Conservation (phyloP, 2,329 filamentous ascomycete species). For the Xylaria sp. region DNA sequence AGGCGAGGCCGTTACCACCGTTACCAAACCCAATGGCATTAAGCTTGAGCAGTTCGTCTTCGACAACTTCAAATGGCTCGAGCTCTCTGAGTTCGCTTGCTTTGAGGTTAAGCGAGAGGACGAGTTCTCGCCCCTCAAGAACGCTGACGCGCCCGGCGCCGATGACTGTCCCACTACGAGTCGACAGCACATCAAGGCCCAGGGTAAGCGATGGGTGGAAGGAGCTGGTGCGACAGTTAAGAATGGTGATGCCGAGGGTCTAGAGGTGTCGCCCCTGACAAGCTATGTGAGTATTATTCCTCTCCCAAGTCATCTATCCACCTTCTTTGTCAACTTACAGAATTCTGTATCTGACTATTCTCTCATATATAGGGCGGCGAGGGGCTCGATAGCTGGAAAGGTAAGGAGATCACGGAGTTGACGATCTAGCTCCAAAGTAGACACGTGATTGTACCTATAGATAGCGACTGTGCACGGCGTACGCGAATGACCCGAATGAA, state of each 20-base stretch:
- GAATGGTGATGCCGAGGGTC: slow-evolving; percentile 67
- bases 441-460: slow-evolving; percentile 5
- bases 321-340: not conserved
- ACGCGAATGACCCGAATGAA: slow-evolving; percentile 33
- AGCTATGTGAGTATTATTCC: slow-evolving; percentile 82
- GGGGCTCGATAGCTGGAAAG: slow-evolving; percentile 67
- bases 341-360: slow-evolving; percentile 11
- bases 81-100: slow-evolving; percentile 89
- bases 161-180: slow-evolving; percentile 92
- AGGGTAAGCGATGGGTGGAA: slow-evolving; percentile 88
- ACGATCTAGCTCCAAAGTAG: slow-evolving; percentile 40
- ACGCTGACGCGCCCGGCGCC: slow-evolving; percentile 57
- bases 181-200: slow-evolving; percentile 86
- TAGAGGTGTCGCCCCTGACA: slow-evolving; percentile 92
- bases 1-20: slow-evolving; percentile 82
- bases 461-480: slow-evolving; percentile 10
- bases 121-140: slow-evolving; percentile 98
- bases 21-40: slow-evolving; percentile 87
- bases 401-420: slow-evolving; percentile 52
- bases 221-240: slow-evolving; percentile 80
- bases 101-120: slow-evolving; percentile 97
- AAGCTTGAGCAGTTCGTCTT: slow-evolving; percentile 99
- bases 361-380: slow-evolving; percentile 66
- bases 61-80: slow-evolving; percentile 92
- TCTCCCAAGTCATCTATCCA: not conserved